These are phyloP conservation scores for Aspergillus viridinutans DNA, from an alignment of 2,329 filamentous ascomycete genomes.

Conservation along the genomic window DNA sequence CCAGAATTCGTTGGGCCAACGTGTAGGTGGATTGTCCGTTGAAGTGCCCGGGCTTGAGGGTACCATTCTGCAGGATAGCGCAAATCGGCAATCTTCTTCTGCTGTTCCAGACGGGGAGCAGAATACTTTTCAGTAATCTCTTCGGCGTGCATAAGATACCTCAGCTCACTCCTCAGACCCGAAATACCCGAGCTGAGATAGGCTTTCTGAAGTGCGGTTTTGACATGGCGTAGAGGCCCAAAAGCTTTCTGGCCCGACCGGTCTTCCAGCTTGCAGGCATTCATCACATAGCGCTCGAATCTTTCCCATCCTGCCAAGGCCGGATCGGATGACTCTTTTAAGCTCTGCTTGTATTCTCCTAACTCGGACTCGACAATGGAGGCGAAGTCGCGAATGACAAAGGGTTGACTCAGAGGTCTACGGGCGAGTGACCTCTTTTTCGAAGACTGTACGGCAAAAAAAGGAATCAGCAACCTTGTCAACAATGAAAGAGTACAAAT, in stretches of 20 bases:
- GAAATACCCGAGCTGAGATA: conserved; percentile 53
- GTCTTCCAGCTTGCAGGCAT: conserved; percentile 27
- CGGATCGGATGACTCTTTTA: conserved; percentile 12
- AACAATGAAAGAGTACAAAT: background rate
- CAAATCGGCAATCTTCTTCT: conserved; percentile 69
- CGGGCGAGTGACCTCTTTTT: background rate
- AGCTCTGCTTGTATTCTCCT: conserved; percentile 18
- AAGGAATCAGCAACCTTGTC: background rate
- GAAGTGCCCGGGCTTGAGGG: conserved; percentile 72
- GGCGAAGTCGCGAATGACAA: conserved; percentile 23
- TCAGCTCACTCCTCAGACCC: conserved; percentile 56
- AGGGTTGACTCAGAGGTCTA: background rate
- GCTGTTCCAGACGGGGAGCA: conserved; percentile 52
- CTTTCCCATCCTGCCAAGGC: conserved; percentile 21
- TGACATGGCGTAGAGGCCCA: conserved; percentile 22
- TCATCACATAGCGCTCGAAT: conserved; percentile 30
- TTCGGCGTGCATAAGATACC: conserved; percentile 65
- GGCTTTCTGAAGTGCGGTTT: conserved; percentile 50
- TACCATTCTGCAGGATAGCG: conserved; percentile 93
- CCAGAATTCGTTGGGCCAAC: conserved; percentile 97
- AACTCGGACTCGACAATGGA: conserved; percentile 24
- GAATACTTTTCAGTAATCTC: conserved; percentile 57
- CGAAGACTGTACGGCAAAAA: background rate
- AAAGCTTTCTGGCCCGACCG: conserved; percentile 9
- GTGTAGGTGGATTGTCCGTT: conserved; percentile 83